Evolutionary conservation across 805 yeast genomes (phyloP), one percentile per base, ranked within the genome.

Genomic region (Wickerhamiella brachini): DNA sequence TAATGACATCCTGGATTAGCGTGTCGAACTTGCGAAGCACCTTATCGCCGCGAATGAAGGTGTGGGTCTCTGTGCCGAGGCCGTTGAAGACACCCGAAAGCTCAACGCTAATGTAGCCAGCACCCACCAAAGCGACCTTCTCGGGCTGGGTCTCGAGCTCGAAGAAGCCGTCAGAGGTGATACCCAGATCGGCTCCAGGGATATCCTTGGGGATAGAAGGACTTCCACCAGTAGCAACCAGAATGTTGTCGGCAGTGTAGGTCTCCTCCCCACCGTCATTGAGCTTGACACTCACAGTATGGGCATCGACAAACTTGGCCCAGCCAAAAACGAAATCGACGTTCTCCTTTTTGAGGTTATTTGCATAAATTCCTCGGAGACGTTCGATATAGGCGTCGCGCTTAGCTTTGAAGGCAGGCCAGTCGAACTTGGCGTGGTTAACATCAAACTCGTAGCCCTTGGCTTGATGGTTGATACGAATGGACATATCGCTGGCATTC

Each of bases 31-130:
- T 77, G 66, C 97, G 80, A 66, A 93, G 74, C 26, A 93, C 89
- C 1, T 89, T 83, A 53, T 89, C 90, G 57, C 95, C 94, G 72
- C 99, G 81, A 56, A 90, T 85, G 54, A 90, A 77, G 67, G 93
- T 66, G 65, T 85, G 90, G 46, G 95, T 83, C 58, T 90, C 87
- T 15, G 90, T 65, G 17, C 95, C 95, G 55, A 93, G 74, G 22
- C 87, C 87, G 57, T 85, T 76, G 79, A 93, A 90, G 45, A 93
- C 88, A 56, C 98, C 98, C 6, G 97, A 84, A 49, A 93, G 76
- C 71, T 93, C 99, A 47, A 88, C 83, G 52, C 95, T 97, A 65
- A 93, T 93, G 71, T 93, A 93, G 44, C 99, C 99, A 39, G 96
- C 96, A 60, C 99, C 99, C 12, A 93, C 95, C 54, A 93, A 75